phyloP scores from a whole-genome alignment of 2,329 filamentous ascomycete species.

The Fusarium solani-melongenae region DNA sequence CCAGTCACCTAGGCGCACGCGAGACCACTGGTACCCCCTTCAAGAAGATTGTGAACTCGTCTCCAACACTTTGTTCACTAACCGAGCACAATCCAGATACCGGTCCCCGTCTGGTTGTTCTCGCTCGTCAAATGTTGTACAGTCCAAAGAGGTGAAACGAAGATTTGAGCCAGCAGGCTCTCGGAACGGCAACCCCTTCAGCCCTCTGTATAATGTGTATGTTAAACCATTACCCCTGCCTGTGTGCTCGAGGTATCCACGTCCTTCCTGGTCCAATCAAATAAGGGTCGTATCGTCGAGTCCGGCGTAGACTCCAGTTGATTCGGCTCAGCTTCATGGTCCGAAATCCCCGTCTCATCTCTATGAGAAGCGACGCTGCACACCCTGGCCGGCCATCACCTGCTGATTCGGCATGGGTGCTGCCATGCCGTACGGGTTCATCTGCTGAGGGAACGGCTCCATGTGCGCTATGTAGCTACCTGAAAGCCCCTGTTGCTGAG shows the following conservation, averaged over 20 bases:
- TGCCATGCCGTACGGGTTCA: slow-evolving; percentile 70
- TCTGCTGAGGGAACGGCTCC: slow-evolving; percentile 65
- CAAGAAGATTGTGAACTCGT: slow-evolving; percentile 27
- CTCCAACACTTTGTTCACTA: slow-evolving; percentile 16
- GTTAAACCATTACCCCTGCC: slow-evolving; percentile 26
- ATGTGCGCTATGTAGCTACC: slow-evolving; percentile 66
- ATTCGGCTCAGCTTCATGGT: slow-evolving; percentile 11
- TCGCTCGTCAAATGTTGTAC: slow-evolving; percentile 46
- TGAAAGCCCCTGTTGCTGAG: slow-evolving; percentile 80
- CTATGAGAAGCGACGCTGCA: slow-evolving; percentile 69
- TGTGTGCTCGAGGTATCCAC: background rate
- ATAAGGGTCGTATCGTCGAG: slow-evolving; percentile 31
- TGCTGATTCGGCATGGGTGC: slow-evolving; percentile 63
- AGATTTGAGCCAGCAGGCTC: slow-evolving; percentile 27
- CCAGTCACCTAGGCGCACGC: slow-evolving; percentile 9
- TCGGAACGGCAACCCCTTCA: slow-evolving; percentile 23
- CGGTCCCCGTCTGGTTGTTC: slow-evolving; percentile 34
- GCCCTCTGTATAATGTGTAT: slow-evolving; percentile 38
- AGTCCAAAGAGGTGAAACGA: slow-evolving; percentile 38
- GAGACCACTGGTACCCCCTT: slow-evolving; percentile 2
- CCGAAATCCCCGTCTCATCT: slow-evolving; percentile 18
- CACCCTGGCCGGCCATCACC: slow-evolving; percentile 66
- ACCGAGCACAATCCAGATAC: slow-evolving; percentile 34
- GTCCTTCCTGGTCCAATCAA: slow-evolving; percentile 32
- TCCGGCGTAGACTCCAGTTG: slow-evolving; percentile 9